Percentiles rank a stretch among this genome's conserved stretches.
These are phyloP conservation scores for Arxiozyma heterogenica DNA, from an alignment of 1,139 yeast species.

Conservation along the genomic window DNA sequence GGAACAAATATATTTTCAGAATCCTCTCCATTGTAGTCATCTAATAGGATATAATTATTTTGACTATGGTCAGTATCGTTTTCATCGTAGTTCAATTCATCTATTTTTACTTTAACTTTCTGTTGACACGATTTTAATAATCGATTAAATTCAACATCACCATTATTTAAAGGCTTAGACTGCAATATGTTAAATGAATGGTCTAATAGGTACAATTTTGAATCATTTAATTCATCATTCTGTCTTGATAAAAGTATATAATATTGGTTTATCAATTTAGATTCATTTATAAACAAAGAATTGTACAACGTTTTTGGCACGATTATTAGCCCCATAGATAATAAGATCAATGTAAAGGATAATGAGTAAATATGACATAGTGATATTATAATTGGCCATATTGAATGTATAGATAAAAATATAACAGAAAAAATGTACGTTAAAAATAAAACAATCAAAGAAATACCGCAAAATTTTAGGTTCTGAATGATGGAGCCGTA, in stretches of 20 bases:
- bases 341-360: constrained; percentile 23
- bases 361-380: constrained; percentile 28
- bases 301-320: constrained; percentile 23
- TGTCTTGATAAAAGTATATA: constrained; percentile 27
- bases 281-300: neutral
- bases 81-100: constrained; percentile 13
- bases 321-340: constrained; percentile 24
- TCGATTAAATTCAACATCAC: constrained; percentile 21
- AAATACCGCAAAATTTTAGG: constrained; percentile 25
- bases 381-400: constrained; percentile 25
- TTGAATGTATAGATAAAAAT: constrained; percentile 20
- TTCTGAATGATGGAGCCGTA: constrained; percentile 15
- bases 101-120: constrained; percentile 21
- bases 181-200: constrained; percentile 21
- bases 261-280: constrained; percentile 11
- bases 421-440: constrained; percentile 22
- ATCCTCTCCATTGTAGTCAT: neutral
- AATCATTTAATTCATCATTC: constrained; percentile 28
- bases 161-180: constrained; percentile 15
- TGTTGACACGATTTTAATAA: constrained; percentile 21
- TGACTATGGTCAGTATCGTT: constrained; percentile 2
- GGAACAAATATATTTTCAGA: neutral
- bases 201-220: constrained; percentile 23
- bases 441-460: constrained; percentile 16
- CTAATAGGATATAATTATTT: neutral